phyloP scores from a whole-genome alignment of 2,329 filamentous ascomycete species.

The Immersiporthe knoxdaviesiana region DNA sequence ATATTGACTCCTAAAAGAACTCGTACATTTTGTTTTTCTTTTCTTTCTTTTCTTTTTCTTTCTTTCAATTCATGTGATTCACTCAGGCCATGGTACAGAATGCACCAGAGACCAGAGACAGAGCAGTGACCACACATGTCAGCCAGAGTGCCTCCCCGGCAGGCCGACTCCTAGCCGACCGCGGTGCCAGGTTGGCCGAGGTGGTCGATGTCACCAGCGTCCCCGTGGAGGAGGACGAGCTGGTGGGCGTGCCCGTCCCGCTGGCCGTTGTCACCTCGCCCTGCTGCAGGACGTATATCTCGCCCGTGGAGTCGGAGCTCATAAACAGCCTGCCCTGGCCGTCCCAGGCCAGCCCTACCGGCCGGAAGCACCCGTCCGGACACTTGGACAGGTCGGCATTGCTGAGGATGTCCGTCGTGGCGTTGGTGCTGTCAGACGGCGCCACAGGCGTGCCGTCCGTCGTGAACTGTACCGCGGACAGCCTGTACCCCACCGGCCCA shows the following conservation, averaged over 20 bases:
- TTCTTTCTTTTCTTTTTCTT: too few species aligned
- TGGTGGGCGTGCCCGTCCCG: conserved; percentile 7
- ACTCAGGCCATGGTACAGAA: conserved; percentile 28
- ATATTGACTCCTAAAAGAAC: not conserved
- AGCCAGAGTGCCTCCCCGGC: conserved; percentile 26
- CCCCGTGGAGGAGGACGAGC: conserved; percentile 22
- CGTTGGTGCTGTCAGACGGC: conserved; percentile 47
- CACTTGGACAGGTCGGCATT: conserved; percentile 59
- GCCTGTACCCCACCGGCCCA: conserved; percentile 42
- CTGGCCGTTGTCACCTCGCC: conserved; percentile 27
- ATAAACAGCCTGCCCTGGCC: conserved; percentile 60
- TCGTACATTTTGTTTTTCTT: too few species aligned
- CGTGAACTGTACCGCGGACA: conserved; percentile 47
- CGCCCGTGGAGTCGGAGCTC: conserved; percentile 65
- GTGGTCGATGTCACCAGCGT: conserved; percentile 30
- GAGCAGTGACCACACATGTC: conserved; percentile 28
- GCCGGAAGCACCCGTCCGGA: conserved; percentile 63
- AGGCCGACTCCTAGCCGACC: conserved; percentile 27
- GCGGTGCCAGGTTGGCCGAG: conserved; percentile 28
- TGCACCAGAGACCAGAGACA: conserved; percentile 32
- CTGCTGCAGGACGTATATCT: conserved; percentile 61
- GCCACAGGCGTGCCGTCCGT: conserved; percentile 40
- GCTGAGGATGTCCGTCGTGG: conserved; percentile 56
- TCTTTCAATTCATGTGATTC: not conserved
- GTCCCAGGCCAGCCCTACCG: conserved; percentile 61